A percentile compares a stretch with the other conserved stretches of the same genome.
Conservation (phyloP, 176 grass and related monocot species). For the Aegilops umbellulata region DNA sequence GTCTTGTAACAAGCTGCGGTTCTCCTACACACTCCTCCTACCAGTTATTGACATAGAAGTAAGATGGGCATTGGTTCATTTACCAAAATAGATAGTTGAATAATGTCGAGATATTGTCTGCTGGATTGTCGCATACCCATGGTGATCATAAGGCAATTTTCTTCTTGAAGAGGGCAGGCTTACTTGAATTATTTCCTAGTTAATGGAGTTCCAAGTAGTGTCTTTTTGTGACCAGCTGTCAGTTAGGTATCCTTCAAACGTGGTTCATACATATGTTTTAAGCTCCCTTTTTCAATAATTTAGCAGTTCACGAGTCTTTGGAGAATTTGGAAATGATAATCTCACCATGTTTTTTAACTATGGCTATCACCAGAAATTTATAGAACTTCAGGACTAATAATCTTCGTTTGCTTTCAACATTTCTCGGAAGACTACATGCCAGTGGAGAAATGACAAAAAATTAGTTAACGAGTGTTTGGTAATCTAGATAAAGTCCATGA, state of each 20-base stretch:
- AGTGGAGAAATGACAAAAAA: neutral
- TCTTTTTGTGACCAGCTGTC: neutral
- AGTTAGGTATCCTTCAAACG: neutral
- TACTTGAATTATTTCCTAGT: slow-evolving; percentile 9
- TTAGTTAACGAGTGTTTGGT: neutral
- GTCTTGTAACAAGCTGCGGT: neutral
- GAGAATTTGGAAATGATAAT: neutral
- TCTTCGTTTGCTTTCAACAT: neutral
- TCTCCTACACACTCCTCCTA: neutral
- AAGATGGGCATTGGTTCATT: neutral
- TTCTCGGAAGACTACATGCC: neutral
- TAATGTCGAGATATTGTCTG: no score
- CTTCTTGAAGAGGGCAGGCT: neutral
- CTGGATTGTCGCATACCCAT: neutral
- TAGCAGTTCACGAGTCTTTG: neutral
- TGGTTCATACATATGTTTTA: neutral
- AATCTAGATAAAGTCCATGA: neutral
- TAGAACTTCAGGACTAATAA: neutral
- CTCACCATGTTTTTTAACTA: neutral
- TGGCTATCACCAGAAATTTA: neutral
- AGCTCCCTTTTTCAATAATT: neutral
- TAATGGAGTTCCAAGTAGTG: neutral
- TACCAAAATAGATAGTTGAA: neutral
- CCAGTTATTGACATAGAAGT: neutral
- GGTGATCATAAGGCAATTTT: neutral